A percentile compares a stretch with the other conserved stretches of the same genome.
phyloP scores from a whole-genome alignment of 73 alveolate species.

The Halteria grandinella region DNA sequence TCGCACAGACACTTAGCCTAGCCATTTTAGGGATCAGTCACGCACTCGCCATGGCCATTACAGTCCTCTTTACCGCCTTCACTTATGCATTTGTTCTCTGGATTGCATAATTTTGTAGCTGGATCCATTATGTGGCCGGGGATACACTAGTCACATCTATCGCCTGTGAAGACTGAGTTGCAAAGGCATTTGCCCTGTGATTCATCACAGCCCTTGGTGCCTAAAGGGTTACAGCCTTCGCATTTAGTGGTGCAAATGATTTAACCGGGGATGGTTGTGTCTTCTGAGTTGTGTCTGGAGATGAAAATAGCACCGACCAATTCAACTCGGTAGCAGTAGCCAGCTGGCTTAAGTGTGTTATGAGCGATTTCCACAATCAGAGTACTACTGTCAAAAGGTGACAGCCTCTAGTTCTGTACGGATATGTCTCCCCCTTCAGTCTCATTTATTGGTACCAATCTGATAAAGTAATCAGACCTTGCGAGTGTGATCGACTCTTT shows the following conservation, averaged over 20 bases:
- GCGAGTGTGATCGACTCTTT: background rate
- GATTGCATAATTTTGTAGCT: background rate
- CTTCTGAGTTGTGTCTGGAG: too few species aligned
- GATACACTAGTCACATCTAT: constrained; percentile 4
- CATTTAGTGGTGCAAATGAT: constrained; percentile 38
- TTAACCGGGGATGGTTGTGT: too few species aligned
- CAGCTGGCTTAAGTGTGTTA: too few species aligned
- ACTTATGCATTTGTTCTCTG: background rate
- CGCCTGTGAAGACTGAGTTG: constrained; percentile 20
- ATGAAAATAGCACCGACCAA: too few species aligned
- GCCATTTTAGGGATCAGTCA: background rate
- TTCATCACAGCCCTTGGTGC: constrained; percentile 25
- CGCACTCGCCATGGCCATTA: constrained; percentile 37
- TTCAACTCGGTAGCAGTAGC: too few species aligned
- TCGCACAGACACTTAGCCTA: constrained; percentile 27
- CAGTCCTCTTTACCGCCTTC: constrained; percentile 36
- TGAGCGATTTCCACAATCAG: background rate
- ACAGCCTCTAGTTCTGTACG: constrained; percentile 2
- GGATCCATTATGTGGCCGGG: constrained; percentile 4
- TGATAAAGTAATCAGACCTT: background rate
- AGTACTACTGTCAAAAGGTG: constrained; percentile 5
- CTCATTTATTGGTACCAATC: background rate
- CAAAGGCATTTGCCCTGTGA: constrained; percentile 1
- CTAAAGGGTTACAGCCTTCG: constrained; percentile 20
- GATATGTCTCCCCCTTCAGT: background rate